Percentiles rank a stretch among this genome's conserved stretches.
phyloP scores from a whole-genome alignment of 176 grass and related monocot genomes.

The Oryza meyeriana region DNA sequence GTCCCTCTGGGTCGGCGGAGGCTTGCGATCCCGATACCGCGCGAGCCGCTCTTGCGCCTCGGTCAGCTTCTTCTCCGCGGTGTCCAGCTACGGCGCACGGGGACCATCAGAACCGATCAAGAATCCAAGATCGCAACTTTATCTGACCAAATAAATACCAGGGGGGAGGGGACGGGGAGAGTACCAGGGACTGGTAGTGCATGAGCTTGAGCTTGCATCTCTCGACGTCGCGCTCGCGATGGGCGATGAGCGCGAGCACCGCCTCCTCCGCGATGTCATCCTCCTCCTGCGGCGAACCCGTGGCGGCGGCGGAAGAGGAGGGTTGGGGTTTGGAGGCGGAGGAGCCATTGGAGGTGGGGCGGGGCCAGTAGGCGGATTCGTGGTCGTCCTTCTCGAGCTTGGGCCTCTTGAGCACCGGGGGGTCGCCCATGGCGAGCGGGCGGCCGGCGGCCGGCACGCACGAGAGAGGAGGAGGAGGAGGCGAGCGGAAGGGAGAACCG shows the following conservation, averaged over 20 bases:
- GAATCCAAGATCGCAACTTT: conserved; percentile 6
- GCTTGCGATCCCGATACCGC: conserved; percentile 26
- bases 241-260: conserved; percentile 34
- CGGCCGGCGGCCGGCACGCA: neutral
- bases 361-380: neutral
- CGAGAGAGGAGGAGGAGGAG: neutral
- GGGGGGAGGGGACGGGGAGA: neutral
- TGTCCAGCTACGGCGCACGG: conserved; percentile 44
- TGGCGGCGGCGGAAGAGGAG: neutral
- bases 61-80: conserved; percentile 52
- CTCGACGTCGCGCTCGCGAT: conserved; percentile 44
- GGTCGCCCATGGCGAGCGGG: conserved; percentile 37
- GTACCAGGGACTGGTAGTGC: conserved; percentile 48
- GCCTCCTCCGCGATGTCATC: conserved; percentile 45
- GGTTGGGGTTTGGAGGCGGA: neutral
- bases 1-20: conserved; percentile 10
- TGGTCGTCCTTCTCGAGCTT: conserved; percentile 47
- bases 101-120: neutral
- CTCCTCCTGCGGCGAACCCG: neutral
- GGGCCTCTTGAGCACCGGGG: conserved; percentile 44
- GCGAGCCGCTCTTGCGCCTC: conserved; percentile 49
- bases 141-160: neutral
- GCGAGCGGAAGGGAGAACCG: too few species aligned
- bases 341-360: conserved; percentile 10
- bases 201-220: conserved; percentile 47